These are phyloP conservation scores for Millerozyma acaciae DNA, from an alignment of 805 yeast species.

Conservation along the genomic window DNA sequence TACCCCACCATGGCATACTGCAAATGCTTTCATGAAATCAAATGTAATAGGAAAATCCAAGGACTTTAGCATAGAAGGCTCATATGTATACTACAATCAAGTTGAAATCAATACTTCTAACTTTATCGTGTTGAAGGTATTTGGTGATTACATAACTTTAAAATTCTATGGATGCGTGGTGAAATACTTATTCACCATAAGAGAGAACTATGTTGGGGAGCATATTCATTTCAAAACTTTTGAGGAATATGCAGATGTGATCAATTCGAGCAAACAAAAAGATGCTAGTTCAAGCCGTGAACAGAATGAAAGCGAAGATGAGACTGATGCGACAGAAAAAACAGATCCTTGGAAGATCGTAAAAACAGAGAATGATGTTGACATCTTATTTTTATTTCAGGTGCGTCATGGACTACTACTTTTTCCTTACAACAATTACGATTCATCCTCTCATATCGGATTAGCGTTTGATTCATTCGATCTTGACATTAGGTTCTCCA, in stretches of 20 bases:
- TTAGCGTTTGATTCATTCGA: conserved; percentile 62
- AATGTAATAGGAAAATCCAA: conserved; percentile 65
- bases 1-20: conserved; percentile 92
- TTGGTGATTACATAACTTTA: conserved; percentile 63
- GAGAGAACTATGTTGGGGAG: conserved; percentile 91
- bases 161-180: conserved; percentile 77
- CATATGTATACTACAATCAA: conserved; percentile 56
- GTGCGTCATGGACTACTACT: conserved; percentile 68
- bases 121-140: conserved; percentile 58
- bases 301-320: conserved; percentile 4
- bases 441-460: conserved; percentile 56
- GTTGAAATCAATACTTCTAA: conserved; percentile 69
- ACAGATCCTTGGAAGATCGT: conserved; percentile 35
- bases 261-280: conserved; percentile 9
- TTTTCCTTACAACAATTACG: conserved; percentile 71
- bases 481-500: conserved; percentile 80
- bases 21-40: conserved; percentile 61
- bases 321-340: conserved; percentile 1
- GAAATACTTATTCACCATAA: conserved; percentile 67
- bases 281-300: not conserved
- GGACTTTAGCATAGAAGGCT: conserved; percentile 59
- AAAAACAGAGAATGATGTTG: conserved; percentile 67
- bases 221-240: conserved; percentile 76
- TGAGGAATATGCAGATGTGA: conserved; percentile 72
- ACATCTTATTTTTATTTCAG: conserved; percentile 67